Percentiles rank a stretch among this genome's conserved stretches.
Evolutionary conservation across 2,329 filamentous ascomycete genomes (phyloP).

Genomic region (Botryotinia narcissicola): DNA sequence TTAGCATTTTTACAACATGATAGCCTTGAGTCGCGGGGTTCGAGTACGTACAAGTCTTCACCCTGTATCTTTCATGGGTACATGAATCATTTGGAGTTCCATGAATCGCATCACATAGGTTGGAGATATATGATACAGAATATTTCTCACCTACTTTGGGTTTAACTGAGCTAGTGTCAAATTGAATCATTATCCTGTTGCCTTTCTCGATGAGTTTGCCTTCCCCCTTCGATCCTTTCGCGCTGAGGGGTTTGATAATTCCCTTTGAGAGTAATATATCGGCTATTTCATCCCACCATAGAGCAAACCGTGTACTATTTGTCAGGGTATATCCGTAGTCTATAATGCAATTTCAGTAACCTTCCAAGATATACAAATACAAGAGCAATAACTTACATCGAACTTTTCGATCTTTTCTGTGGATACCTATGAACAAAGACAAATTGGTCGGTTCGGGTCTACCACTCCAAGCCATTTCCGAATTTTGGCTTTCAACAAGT

Average conservation of each 20-base stretch:
- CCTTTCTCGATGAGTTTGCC: not conserved
- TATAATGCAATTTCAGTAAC: not conserved
- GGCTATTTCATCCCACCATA: conserved; percentile 8
- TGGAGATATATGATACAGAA: not conserved
- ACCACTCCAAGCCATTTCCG: not conserved
- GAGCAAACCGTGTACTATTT: not conserved
- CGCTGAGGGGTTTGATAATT: not conserved
- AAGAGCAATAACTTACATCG: not conserved
- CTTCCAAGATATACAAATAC: not conserved
- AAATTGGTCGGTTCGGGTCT: not conserved
- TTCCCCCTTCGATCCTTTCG: not conserved
- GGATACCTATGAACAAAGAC: not conserved
- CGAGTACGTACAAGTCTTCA: not conserved
- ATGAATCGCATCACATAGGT: not conserved
- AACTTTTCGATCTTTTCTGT: not conserved
- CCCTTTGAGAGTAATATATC: not conserved
- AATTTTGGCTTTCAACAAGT: not conserved
- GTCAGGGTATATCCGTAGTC: not conserved
- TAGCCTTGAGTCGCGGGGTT: not conserved
- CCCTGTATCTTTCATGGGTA: not conserved
- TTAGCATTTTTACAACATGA: not conserved
- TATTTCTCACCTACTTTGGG: not conserved
- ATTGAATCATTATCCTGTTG: not conserved
- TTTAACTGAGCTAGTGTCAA: not conserved
- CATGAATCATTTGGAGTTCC: not conserved